Evolutionary conservation across 805 yeast species (phyloP).

Genomic region (Wickerhamiella galacta): DNA sequence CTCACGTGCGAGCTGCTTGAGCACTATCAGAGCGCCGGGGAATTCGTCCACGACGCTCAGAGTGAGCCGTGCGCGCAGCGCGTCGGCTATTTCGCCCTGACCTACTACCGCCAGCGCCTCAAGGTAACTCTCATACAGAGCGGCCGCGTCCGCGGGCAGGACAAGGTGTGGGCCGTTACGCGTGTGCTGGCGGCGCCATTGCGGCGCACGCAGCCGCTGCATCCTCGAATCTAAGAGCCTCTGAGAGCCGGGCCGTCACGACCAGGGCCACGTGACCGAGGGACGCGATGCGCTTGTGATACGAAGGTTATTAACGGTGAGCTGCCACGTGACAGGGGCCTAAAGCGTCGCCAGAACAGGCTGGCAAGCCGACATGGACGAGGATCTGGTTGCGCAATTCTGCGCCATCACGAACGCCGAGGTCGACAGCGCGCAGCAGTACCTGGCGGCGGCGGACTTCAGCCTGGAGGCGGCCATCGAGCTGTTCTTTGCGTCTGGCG

Average conservation of each 20-base stretch:
- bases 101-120: conserved; percentile 19
- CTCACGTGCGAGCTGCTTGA: conserved; percentile 11
- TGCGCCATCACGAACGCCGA: conserved; percentile 73
- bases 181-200: too few relatives aligned
- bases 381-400: conserved; percentile 41
- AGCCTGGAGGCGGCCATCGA: conserved; percentile 74
- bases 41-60: conserved; percentile 7
- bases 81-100: conserved; percentile 17
- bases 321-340: too few relatives aligned
- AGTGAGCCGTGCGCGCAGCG: conserved; percentile 13
- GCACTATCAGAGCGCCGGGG: conserved; percentile 12
- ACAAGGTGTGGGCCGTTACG: too few relatives aligned
- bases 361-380: too few relatives aligned
- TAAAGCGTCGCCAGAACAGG: too few relatives aligned
- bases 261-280: too few relatives aligned
- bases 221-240: too few relatives aligned
- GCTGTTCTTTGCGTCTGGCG: conserved; percentile 50
- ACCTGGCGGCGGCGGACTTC: conserved; percentile 59
- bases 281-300: too few relatives aligned
- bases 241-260: too few relatives aligned
- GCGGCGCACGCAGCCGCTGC: too few relatives aligned
- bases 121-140: conserved; percentile 14
- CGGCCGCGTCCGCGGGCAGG: too few relatives aligned
- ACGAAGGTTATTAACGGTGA: too few relatives aligned
- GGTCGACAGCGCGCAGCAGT: conserved; percentile 51